These are phyloP conservation scores for Thamnidium elegans DNA, from an alignment of 192 early-diverging fungal species.

Conservation along the genomic window DNA sequence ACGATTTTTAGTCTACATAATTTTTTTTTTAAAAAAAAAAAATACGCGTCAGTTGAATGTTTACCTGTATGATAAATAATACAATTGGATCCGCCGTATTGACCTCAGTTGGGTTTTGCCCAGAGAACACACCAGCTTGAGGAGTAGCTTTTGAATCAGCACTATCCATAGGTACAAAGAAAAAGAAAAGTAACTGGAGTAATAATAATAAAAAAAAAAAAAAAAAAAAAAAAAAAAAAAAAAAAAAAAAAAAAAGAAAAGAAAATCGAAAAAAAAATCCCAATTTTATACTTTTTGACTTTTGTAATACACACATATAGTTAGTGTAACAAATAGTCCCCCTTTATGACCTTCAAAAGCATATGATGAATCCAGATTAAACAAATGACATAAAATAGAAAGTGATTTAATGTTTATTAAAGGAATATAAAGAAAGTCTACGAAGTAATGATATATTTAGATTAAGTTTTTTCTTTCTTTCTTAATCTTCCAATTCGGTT, in stretches of 20 bases:
- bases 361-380: no score
- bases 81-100: slow-evolving; percentile 55
- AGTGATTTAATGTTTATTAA: neutral
- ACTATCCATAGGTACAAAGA: neutral
- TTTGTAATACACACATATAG: neutral
- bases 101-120: slow-evolving; percentile 57
- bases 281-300: neutral
- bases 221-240: neutral
- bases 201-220: neutral
- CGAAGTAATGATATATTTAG: neutral
- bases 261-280: neutral
- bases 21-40: neutral
- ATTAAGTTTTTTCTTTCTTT: neutral
- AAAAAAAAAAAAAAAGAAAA: neutral
- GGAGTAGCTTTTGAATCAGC: slow-evolving; percentile 6
- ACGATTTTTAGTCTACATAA: no score
- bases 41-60: neutral
- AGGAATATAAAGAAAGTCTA: neutral
- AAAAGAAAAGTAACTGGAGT: neutral
- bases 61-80: slow-evolving; percentile 80
- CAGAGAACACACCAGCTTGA: slow-evolving; percentile 57
- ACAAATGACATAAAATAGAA: neutral
- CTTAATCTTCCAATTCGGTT: slow-evolving; percentile 51
- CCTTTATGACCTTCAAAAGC: neutral
- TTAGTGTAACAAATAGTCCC: neutral